Conservation (phyloP, 2,329 filamentous ascomycete genomes). For the Mycogone perniciosa region DNA sequence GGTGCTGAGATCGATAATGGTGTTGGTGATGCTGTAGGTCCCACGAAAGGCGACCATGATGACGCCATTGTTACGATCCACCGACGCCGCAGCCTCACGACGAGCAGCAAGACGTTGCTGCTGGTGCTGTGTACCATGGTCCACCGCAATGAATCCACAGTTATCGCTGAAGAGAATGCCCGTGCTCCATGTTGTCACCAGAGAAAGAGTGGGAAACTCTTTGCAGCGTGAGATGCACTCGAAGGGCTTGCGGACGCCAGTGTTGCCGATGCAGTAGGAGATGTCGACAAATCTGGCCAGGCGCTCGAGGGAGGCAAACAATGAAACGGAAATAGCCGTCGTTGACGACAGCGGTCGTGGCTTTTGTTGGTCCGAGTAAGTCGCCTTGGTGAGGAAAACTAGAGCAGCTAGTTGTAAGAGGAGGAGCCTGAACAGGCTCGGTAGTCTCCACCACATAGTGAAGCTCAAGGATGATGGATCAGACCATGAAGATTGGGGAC, state of each 20-base stretch:
- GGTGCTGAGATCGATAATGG: constrained; percentile 82
- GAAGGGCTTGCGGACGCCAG: constrained; percentile 79
- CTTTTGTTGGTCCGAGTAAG: constrained; percentile 6
- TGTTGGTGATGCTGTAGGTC: constrained; percentile 90
- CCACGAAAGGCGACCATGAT: constrained; percentile 89
- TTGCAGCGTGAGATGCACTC: constrained; percentile 75
- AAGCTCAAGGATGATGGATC: background rate
- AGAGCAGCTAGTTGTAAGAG: constrained; percentile 2
- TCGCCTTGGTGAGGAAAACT: background rate
- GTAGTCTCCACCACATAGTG: constrained; percentile 7
- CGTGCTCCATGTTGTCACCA: constrained; percentile 85
- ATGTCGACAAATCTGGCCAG: constrained; percentile 90
- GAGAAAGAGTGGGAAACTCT: constrained; percentile 73
- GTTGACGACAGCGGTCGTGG: background rate
- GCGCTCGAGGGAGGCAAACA: constrained; percentile 81
- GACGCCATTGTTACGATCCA: constrained; percentile 20
- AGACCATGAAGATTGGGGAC: constrained; percentile 4
- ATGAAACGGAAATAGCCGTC: constrained; percentile 45
- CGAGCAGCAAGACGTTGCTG: constrained; percentile 17
- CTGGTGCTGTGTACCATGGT: constrained; percentile 43
- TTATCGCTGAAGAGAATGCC: constrained; percentile 81
- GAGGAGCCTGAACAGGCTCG: constrained; percentile 2
- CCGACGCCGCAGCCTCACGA: background rate
- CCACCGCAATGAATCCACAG: constrained; percentile 90
- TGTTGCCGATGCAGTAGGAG: constrained; percentile 82